These are phyloP conservation scores for Aureobasidium subglaciale DNA, from an alignment of 2,329 filamentous ascomycete species.

Conservation along the genomic window DNA sequence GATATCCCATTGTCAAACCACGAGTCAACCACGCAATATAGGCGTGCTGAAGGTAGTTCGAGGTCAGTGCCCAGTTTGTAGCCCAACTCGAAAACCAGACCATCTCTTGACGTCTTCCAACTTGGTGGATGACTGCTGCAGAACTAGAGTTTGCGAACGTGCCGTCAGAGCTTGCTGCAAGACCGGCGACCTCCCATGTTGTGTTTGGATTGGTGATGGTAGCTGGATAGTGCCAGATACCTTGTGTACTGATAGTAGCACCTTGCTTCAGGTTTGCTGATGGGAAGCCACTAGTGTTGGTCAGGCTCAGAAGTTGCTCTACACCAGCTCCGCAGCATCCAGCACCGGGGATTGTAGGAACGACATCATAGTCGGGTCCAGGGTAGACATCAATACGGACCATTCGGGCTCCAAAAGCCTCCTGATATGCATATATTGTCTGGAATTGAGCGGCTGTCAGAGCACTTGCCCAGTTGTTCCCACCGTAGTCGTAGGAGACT, in stretches of 20 bases:
- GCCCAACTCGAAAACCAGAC: constrained; percentile 53
- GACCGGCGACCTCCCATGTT: constrained; percentile 50
- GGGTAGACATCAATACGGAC: constrained; percentile 54
- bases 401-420: constrained; percentile 52
- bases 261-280: constrained; percentile 45
- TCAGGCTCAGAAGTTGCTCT: constrained; percentile 49
- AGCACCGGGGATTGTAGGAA: constrained; percentile 29
- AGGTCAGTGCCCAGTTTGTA: constrained; percentile 46
- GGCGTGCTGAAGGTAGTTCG: constrained; percentile 54
- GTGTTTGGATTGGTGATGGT: constrained; percentile 46
- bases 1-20: constrained; percentile 49
- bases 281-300: constrained; percentile 47
- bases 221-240: constrained; percentile 54
- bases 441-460: constrained; percentile 52
- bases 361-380: constrained; percentile 37
- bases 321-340: constrained; percentile 44
- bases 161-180: constrained; percentile 36
- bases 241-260: constrained; percentile 41
- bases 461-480: constrained; percentile 42
- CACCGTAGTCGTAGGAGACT: constrained; percentile 48
- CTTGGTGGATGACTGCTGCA: constrained; percentile 55
- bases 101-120: constrained; percentile 53
- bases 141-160: constrained; percentile 35
- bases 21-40: constrained; percentile 58
- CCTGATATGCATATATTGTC: constrained; percentile 51